These are phyloP conservation scores for Trichoderma guizhouense DNA, from an alignment of 2,329 filamentous ascomycete genomes.

Conservation along the genomic window DNA sequence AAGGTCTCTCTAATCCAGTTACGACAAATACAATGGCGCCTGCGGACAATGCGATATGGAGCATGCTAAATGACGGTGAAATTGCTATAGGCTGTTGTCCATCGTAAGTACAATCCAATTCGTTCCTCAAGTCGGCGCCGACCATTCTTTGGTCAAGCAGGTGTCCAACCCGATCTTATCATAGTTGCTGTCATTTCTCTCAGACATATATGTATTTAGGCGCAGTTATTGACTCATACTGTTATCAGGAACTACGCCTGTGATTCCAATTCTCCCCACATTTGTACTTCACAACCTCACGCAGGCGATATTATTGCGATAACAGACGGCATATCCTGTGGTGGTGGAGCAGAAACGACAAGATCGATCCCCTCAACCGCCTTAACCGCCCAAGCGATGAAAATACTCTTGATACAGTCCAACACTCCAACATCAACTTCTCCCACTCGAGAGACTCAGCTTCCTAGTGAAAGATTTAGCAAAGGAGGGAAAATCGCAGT, in stretches of 20 bases:
- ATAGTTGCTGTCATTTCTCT: neutral
- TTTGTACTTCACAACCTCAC: neutral
- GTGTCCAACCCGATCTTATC: neutral
- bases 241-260: neutral
- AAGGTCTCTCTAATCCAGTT: neutral
- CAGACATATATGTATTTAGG: neutral
- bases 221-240: neutral
- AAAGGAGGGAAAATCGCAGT: neutral
- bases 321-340: neutral
- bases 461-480: neutral
- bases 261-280: neutral
- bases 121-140: neutral
- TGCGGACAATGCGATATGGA: neutral
- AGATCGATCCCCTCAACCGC: neutral
- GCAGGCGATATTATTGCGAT: neutral
- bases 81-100: neutral
- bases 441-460: neutral
- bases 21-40: neutral
- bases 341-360: neutral
- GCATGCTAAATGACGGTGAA: neutral
- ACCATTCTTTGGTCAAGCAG: neutral
- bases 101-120: neutral
- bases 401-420: neutral
- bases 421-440: neutral
- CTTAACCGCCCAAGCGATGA: neutral